Percentiles rank a stretch among this genome's conserved stretches.
phyloP scores from a whole-genome alignment of 352 stramenopile genomes.

The Blastocystis sp. region DNA sequence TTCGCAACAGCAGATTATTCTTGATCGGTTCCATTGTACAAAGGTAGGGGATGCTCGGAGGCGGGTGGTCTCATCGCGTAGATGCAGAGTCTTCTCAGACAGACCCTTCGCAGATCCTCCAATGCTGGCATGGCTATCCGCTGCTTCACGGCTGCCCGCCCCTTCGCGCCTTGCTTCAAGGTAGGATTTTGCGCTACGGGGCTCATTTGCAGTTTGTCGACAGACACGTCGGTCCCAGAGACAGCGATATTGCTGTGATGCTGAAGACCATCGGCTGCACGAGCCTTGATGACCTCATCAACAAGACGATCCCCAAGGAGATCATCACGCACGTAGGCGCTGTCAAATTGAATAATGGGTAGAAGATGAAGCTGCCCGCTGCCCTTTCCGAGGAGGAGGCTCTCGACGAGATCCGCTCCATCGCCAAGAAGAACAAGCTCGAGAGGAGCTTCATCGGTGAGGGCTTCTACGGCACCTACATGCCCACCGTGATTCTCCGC shows the following conservation, averaged over 20 bases:
- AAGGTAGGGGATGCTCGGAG: slow-evolving; percentile 30
- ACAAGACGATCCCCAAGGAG: slow-evolving; percentile 87
- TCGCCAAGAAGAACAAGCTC: slow-evolving; percentile 91
- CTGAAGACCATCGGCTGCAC: slow-evolving; percentile 86
- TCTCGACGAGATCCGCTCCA: slow-evolving; percentile 70
- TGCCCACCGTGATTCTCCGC: slow-evolving; percentile 89
- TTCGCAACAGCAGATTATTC: not conserved
- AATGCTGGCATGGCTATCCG: slow-evolving; percentile 10
- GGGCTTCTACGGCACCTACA: slow-evolving; percentile 94
- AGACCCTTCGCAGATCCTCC: slow-evolving; percentile 52
- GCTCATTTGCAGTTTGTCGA: slow-evolving; percentile 65
- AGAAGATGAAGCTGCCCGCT: slow-evolving; percentile 75
- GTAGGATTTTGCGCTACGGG: not conserved
- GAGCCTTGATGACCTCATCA: slow-evolving; percentile 87
- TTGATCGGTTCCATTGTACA: not conserved
- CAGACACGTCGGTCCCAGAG: slow-evolving; percentile 79
- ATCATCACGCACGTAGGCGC: slow-evolving; percentile 75
- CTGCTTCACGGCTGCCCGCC: slow-evolving; percentile 28
- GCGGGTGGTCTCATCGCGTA: slow-evolving; percentile 14
- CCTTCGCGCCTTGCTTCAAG: slow-evolving; percentile 66
- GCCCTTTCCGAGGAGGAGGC: slow-evolving; percentile 67
- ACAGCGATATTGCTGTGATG: slow-evolving; percentile 85
- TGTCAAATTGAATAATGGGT: not conserved
- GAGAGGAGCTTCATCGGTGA: slow-evolving; percentile 93
- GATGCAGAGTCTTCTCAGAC: slow-evolving; percentile 67